Percentiles rank a stretch among this genome's conserved stretches.
These are phyloP conservation scores for Sphaceloma murrayae DNA, from an alignment of 2,329 filamentous ascomycete species.

Conservation along the genomic window DNA sequence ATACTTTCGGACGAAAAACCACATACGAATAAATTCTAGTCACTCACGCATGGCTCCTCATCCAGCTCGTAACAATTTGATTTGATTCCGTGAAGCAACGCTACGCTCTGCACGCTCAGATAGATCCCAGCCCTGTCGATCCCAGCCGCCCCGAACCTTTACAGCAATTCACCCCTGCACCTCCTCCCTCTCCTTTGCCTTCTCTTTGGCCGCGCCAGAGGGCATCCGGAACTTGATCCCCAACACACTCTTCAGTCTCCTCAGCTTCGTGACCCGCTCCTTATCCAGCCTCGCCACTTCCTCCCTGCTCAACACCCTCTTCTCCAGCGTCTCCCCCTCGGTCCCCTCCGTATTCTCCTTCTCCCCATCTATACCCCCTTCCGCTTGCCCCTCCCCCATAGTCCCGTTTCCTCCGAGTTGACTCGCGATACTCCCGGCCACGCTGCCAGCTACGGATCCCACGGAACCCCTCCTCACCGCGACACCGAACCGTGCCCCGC, in stretches of 20 bases:
- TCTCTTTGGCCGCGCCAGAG: not conserved
- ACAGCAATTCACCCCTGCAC: not conserved
- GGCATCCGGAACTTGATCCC: constrained; percentile 24
- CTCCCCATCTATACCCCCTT: constrained; percentile 9
- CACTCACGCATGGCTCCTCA: too few relatives aligned
- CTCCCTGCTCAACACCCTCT: constrained; percentile 19
- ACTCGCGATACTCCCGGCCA: too few relatives aligned
- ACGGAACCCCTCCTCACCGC: too few relatives aligned
- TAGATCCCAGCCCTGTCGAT: too few relatives aligned
- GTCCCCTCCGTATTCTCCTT: not conserved
- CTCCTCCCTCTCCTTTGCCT: constrained; percentile 1
- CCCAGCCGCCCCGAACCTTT: not conserved
- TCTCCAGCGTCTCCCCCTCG: constrained; percentile 2
- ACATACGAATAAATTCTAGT: constrained; percentile 10
- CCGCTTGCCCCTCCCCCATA: constrained; percentile 2
- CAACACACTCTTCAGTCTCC: constrained; percentile 29
- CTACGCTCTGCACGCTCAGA: not conserved
- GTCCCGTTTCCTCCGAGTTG: too few relatives aligned
- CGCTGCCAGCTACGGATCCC: too few relatives aligned
- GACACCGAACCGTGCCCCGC: constrained; percentile 14
- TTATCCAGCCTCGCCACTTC: constrained; percentile 28
- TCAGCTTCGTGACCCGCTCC: constrained; percentile 28
- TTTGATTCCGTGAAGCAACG: too few relatives aligned
- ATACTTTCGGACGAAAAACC: constrained; percentile 1
- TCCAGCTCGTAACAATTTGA: too few relatives aligned